Base-by-base conservation (phyloP, 2,329 filamentous ascomycete species). In the Fusarium verticillioides region DNA sequence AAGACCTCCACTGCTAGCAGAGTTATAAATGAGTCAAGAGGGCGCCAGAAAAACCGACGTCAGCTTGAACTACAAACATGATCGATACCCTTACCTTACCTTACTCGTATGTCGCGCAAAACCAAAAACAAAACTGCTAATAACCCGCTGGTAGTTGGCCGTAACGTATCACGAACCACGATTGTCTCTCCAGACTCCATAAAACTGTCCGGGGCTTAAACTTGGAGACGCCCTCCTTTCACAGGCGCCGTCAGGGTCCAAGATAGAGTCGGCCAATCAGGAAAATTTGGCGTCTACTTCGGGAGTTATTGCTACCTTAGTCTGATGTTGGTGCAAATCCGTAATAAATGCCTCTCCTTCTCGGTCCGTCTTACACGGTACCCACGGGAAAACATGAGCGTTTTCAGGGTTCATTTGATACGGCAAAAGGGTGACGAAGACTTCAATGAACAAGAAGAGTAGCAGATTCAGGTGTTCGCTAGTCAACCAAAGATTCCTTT, bases 281-380 rank as follows among this genome's bases (percentile, higher is more conserved):
- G 28, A 44, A 39, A 68, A 73, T 78, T 66, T 66, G 75, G 76
- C 76, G 76, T 78, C 72, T 77, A 77, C 66, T 67, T 77, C 76
- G 75, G 74, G 66, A 72, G 50, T 32, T 65, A 16, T 52, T 75
- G 59, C 59, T 76, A 30, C 7, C 7, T 30, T 30, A 66, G 69
- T 74, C 61, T 60, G 63, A 60, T 42, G 21, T 37, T 66, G 44
- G 65, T 56, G 58, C 58, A 57, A 40, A 53, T 72, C 57, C 66
- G 52, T 47, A 62, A 59, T 72, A 75, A 75, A 75, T 75, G 69
- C 69, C 72, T 75, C 72, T 69, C 50, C 43, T 30, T 43, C 54
- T 73, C 57, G 57, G 71, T 62, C 72, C 72, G 64, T 66, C 60
- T 63, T 74, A 61, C 47, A 70, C 58, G 49, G 71, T 69, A 63